Conservation (phyloP, 1,284 basidiomycete genomes). For the Lentinula novae-zelandiae region DNA sequence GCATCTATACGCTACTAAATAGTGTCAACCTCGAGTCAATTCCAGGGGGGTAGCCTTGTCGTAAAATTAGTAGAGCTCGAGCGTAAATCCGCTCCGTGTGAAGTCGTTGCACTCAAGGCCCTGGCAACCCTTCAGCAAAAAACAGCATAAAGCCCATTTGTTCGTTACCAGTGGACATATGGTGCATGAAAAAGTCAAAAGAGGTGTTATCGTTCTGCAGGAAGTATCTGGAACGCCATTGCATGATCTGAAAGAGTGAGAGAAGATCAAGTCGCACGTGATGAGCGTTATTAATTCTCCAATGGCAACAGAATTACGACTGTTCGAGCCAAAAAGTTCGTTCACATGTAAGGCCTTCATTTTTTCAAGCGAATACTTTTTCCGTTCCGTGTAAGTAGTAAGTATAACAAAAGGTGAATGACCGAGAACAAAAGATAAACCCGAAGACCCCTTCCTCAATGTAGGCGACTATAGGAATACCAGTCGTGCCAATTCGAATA, state of each 20-base stretch:
- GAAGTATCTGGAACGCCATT: background rate
- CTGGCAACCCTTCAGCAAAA: background rate
- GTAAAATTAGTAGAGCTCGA: background rate
- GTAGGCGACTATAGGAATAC: conserved; percentile 50
- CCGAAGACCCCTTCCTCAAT: background rate
- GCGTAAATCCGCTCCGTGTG: background rate
- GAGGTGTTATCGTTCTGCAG: background rate
- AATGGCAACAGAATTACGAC: too few relatives aligned
- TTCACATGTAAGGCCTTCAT: too few relatives aligned
- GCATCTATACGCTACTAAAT: too few relatives aligned
- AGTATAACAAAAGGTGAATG: background rate
- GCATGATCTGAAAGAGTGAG: too few relatives aligned
- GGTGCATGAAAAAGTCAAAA: background rate
- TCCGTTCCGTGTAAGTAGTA: background rate
- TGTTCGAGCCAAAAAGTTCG: too few relatives aligned
- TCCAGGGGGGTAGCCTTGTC: background rate
- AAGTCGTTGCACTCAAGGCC: background rate
- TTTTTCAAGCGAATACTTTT: background rate
- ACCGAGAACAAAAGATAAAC: background rate
- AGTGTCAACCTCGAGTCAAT: background rate
- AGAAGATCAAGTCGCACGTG: too few relatives aligned
- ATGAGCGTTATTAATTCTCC: too few relatives aligned
- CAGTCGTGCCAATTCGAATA: conserved; percentile 67
- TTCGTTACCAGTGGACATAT: background rate
- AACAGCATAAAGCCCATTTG: background rate